Evolutionary conservation across 148 eudicot species (phyloP).

Genomic region (Chenopodium quinoa): DNA sequence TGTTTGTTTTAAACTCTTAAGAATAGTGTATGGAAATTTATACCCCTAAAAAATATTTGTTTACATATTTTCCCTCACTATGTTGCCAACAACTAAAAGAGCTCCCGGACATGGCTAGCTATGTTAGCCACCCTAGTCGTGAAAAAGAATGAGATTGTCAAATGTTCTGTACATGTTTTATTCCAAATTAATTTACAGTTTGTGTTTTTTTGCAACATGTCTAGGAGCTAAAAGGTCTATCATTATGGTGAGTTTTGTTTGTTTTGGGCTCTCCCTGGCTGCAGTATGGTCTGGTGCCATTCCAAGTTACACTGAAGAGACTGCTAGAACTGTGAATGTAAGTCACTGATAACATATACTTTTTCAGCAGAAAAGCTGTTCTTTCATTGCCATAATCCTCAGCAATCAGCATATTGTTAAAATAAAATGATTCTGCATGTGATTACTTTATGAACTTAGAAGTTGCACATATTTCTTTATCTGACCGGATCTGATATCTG

Average conservation of each 20-base stretch:
- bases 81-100: no score
- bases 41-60: no score
- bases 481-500: no score
- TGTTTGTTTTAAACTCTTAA: no score
- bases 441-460: no score
- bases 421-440: no score
- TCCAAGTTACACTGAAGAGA: constrained; percentile 79
- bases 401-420: background rate
- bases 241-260: constrained; percentile 42
- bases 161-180: background rate
- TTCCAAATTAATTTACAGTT: background rate
- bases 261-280: constrained; percentile 68
- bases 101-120: no score
- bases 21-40: no score
- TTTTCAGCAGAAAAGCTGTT: background rate
- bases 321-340: constrained; percentile 85
- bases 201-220: constrained; percentile 12
- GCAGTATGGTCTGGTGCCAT: constrained; percentile 50
- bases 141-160: background rate
- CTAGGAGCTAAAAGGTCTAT: constrained; percentile 70
- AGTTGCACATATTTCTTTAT: no score
- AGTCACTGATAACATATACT: constrained; percentile 22
- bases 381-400: background rate
- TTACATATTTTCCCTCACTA: no score
- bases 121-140: no score